Base-by-base conservation (phyloP, 495 filamentous ascomycete genomes). In the Viridothelium virens region DNA sequence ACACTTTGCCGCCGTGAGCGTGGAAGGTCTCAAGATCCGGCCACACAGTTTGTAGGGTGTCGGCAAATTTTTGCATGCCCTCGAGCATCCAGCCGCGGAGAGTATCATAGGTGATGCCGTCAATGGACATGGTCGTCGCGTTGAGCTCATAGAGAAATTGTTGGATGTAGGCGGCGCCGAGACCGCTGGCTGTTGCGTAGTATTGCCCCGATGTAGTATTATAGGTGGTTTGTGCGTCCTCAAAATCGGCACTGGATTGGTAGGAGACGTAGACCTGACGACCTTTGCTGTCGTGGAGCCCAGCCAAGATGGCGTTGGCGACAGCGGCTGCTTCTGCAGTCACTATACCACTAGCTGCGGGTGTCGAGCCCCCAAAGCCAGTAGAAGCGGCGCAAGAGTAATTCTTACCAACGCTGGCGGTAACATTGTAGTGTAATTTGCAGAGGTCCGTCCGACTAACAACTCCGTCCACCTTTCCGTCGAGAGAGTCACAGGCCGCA, bases 381-480 rank as follows among this genome's bases (percentile, higher is more conserved):
- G 7, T 44, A 7, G 41, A 44, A 7, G 41, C 41, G 14, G 41
- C 41, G 14, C 41, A 44, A 44, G 7, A 7, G 41, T 44, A 44
- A 7, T 7, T 7, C 6, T 44, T 7, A 14, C 41, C 41, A 14
- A 44, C 14, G 14, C 41, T 44, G 6, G 6, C 41, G 41, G 6
- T 44, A 14, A 14, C 41, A 14, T 44, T 7, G 14, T 7, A 44
- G 14, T 44, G 41, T 7, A 44, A 14, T 14, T 44, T 44, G 41
- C 41, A 44, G 14, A 44, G 41, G 14, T 44, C 41, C 66, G 80
- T 78, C 5, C 82, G 74, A 38, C 79, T 75, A 53, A 84, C 73
- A 14, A 85, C 82, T 31, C 81, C 82, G 66, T 85, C 83, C 7
- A 74, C 77, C 44, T 74, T 74, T 2, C 83, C 83, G 64, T 84